These are phyloP conservation scores for Pythium aristosporum DNA, from an alignment of 352 stramenopile species.

Conservation along the genomic window DNA sequence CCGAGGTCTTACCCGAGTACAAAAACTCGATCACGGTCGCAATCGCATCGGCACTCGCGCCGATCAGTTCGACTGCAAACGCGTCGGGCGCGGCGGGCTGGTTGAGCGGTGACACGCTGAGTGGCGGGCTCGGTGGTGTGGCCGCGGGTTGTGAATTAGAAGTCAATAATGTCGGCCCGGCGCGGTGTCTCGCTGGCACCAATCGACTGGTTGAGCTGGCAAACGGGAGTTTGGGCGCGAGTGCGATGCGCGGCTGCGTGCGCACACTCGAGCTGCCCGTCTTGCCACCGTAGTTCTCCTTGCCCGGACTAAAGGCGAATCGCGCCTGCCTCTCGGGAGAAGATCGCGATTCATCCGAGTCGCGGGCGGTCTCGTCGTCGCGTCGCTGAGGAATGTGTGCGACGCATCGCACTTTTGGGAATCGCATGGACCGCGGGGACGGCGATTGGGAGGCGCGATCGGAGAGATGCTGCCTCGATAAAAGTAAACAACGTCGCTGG, in stretches of 20 bases:
- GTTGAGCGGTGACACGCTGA: neutral
- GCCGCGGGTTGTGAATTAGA: neutral
- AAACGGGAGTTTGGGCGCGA: slow-evolving; percentile 26
- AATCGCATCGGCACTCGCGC: slow-evolving; percentile 35
- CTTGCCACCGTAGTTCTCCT: slow-evolving; percentile 25
- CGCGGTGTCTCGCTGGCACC: neutral
- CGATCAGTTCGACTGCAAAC: slow-evolving; percentile 46
- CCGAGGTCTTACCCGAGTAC: slow-evolving; percentile 40
- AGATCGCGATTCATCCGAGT: neutral
- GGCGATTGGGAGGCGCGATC: slow-evolving; percentile 7
- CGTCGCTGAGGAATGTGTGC: slow-evolving; percentile 14
- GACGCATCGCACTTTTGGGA: slow-evolving; percentile 22
- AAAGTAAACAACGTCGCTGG: slow-evolving; percentile 2
- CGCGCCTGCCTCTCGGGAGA: neutral
- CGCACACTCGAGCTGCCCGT: neutral
- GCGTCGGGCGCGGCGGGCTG: slow-evolving; percentile 1
- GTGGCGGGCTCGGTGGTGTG: neutral
- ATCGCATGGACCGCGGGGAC: neutral
- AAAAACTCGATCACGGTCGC: slow-evolving; percentile 61
- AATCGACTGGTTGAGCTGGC: neutral
- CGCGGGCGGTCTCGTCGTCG: neutral
- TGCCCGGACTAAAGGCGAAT: slow-evolving; percentile 22
- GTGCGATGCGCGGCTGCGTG: neutral
- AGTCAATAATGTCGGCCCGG: neutral
- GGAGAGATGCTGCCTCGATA: slow-evolving; percentile 12